Conservation (phyloP, 192 early-diverging fungal genomes). For the Coemansia sp. region DNA sequence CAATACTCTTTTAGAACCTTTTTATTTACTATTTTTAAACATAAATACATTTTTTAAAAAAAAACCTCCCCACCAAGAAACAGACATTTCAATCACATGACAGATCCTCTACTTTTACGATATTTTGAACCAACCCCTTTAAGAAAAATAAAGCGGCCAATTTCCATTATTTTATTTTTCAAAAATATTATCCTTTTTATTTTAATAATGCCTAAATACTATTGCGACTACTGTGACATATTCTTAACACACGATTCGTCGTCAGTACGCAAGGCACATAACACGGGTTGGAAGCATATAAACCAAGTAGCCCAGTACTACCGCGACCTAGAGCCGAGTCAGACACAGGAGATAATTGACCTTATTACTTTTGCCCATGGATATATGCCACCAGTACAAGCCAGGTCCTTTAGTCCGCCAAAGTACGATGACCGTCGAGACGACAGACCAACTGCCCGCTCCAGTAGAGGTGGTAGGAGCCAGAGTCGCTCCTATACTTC, state of each 20-base stretch:
- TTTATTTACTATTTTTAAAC: no score
- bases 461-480: not conserved
- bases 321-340: constrained; percentile 74
- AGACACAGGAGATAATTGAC: constrained; percentile 84
- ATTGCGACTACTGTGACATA: constrained; percentile 98
- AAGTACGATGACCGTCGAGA: not conserved
- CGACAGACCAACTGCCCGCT: no score
- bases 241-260: constrained; percentile 93
- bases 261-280: constrained; percentile 92
- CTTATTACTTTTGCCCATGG: constrained; percentile 74
- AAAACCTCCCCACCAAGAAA: no score
- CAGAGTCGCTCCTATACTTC: not conserved
- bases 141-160: no score
- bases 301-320: constrained; percentile 94
- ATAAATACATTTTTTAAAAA: no score
- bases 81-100: no score
- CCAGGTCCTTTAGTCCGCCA: not conserved
- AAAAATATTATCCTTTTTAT: no score
- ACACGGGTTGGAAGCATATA: constrained; percentile 93
- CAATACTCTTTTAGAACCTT: no score
- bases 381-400: constrained; percentile 6
- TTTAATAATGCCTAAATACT: constrained; percentile 97
- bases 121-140: no score
- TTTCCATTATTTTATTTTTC: not conserved
- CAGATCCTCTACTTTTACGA: no score